phyloP scores from a whole-genome alignment of 345 rosid species.

The Pistacia integerrima region DNA sequence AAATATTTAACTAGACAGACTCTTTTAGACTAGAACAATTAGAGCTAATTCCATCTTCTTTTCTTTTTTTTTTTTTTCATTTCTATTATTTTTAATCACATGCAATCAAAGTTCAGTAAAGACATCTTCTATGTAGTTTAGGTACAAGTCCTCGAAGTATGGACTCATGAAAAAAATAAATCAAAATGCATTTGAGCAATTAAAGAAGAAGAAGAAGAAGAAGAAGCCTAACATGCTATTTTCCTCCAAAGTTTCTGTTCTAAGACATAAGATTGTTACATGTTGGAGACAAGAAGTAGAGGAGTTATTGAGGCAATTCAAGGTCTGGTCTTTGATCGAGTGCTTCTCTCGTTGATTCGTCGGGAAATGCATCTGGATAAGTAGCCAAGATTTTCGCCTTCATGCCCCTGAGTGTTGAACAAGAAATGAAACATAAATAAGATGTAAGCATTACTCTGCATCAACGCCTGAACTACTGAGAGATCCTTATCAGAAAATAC shows the following conservation, averaged over 20 bases:
- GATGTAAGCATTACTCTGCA: neutral
- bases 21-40: too few species aligned
- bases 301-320: conserved; percentile 51
- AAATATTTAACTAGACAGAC: too few species aligned
- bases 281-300: neutral
- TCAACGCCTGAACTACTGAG: neutral
- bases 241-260: neutral
- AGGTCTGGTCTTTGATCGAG: conserved; percentile 85
- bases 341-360: conserved; percentile 59
- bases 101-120: too few species aligned
- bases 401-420: conserved; percentile 51
- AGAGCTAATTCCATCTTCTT: too few species aligned
- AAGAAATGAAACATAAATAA: neutral
- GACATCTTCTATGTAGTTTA: too few species aligned
- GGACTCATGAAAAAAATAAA: neutral
- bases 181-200: neutral
- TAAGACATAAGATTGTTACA: neutral
- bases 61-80: too few species aligned
- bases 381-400: conserved; percentile 68
- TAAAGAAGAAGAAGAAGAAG: neutral
- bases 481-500: neutral
- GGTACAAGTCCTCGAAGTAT: too few species aligned
- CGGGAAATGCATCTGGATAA: conserved; percentile 96
- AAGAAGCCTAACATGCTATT: neutral
- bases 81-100: too few species aligned